Base-by-base conservation (phyloP, 441 rosid genomes). In the Mallotus repandus region DNA sequence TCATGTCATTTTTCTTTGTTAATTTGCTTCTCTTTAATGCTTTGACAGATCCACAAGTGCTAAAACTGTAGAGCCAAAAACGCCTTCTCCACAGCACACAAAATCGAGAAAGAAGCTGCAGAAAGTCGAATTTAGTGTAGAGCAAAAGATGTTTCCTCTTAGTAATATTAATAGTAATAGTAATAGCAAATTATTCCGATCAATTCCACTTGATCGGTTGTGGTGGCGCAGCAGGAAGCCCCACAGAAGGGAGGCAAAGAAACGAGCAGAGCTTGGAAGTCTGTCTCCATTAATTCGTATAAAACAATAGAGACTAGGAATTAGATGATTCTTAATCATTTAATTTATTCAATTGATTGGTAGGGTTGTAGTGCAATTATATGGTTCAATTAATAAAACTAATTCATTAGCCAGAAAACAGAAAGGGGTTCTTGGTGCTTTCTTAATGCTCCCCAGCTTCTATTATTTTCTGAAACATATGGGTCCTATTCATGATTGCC, bases 201-300 rank as follows among this genome's bases (percentile, higher is more conserved):
- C 77, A 2, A 58, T 74, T 69, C 85, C 82, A 63, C 76, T 85
- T 32, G 87, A 77, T 76, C 61, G 59, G 29, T 76, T 91, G 54
- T 74, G 85, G 86, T 93, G 99, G 99, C 86, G 67, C 60, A 87
- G 73, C 58, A 84, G 87, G 76, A 95, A 95, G 90, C 93, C 91
- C 45, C 81, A 82, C 77, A 81, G 90, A 82, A 85, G 97, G 73
- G 82, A 76, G 62, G 86, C 85, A 21, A 89, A 81, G 76, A 83
- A 76, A 77, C 85, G 89, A 19, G 73, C 84, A 11, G 85, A 77
- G 70, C 78, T 90, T 68, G 87, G 81, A 70, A 62, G 80, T 60
- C 88, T 92, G 21, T 85, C 79, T 15, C 81, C 84, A 68, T 85
- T 86, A 73, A 85, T 88, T 76, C 71, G 71, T 58, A 38, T 46